A percentile compares a stretch with the other conserved stretches of the same genome.
These are phyloP conservation scores for Tephrocybe sp. DNA, from an alignment of 768 basidiomycete genomes.

Conservation along the genomic window DNA sequence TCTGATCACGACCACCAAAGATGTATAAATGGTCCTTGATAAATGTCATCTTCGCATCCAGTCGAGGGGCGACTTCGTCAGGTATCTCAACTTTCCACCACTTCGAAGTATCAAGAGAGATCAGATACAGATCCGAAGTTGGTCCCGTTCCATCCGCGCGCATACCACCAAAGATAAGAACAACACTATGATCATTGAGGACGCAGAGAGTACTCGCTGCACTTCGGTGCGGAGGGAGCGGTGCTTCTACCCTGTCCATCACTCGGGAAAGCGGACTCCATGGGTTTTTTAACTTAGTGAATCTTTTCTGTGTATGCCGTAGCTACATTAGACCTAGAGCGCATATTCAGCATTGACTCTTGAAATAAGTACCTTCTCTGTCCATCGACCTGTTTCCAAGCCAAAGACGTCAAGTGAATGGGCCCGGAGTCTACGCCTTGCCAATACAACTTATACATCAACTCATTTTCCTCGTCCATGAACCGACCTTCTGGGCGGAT, in stretches of 20 bases:
- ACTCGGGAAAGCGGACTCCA: slow-evolving; percentile 3
- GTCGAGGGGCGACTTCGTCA: not conserved
- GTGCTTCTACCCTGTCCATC: not conserved
- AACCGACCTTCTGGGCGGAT: slow-evolving; percentile 4
- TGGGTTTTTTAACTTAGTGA: not conserved
- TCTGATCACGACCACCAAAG: slow-evolving; percentile 8
- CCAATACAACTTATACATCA: slow-evolving; percentile 3
- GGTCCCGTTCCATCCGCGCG: not conserved
- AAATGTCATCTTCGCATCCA: not conserved
- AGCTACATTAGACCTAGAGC: not conserved
- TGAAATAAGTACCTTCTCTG: not conserved
- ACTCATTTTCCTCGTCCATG: not conserved
- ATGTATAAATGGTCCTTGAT: slow-evolving; percentile 11
- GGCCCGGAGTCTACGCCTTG: not conserved
- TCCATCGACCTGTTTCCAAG: slow-evolving; percentile 1
- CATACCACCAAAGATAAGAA: slow-evolving; percentile 4
- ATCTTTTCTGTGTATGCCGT: not conserved
- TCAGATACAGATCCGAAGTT: not conserved
- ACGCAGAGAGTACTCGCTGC: not conserved
- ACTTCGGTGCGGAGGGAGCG: not conserved
- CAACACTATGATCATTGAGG: not conserved
- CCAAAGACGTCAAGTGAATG: not conserved
- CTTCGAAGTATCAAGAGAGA: not conserved
- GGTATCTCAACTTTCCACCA: slow-evolving; percentile 8
- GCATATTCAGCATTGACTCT: not conserved